Percentiles rank a stretch among this genome's conserved stretches.
Conservation (phyloP, 2,329 filamentous ascomycete species). For the Karstenula rhodostoma region DNA sequence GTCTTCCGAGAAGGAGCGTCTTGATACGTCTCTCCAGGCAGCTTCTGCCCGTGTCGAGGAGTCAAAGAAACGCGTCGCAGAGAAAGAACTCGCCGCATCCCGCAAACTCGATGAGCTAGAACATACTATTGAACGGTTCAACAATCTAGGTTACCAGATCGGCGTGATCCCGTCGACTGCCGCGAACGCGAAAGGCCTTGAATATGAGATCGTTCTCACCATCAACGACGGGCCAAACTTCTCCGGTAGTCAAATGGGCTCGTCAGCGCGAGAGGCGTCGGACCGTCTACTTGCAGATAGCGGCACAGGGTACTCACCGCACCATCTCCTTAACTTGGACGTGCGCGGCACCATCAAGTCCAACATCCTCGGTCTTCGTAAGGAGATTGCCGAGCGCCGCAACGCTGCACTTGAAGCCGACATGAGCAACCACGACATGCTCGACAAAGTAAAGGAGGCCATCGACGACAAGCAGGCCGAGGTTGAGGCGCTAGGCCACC, state of each 20-base stretch:
- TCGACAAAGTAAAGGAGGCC: conserved; percentile 94
- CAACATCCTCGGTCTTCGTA: conserved; percentile 78
- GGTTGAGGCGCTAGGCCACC: conserved; percentile 89
- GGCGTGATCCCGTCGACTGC: conserved; percentile 87
- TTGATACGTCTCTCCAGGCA: conserved; percentile 87
- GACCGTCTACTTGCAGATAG: conserved; percentile 85
- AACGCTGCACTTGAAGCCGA: conserved; percentile 85
- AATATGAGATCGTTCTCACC: conserved; percentile 86
- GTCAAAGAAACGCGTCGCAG: conserved; percentile 79
- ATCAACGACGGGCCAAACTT: conserved; percentile 82
- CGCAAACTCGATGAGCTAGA: conserved; percentile 92
- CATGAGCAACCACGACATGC: conserved; percentile 91
- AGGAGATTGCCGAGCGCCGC: conserved; percentile 90
- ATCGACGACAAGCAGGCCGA: conserved; percentile 95
- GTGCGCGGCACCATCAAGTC: conserved; percentile 83
- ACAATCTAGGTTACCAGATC: conserved; percentile 92
- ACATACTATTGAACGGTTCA: conserved; percentile 86
- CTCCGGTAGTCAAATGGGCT: conserved; percentile 59
- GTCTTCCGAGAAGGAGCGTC: conserved; percentile 90
- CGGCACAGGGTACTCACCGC: conserved; percentile 86
- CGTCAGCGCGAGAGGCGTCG: conserved; percentile 56
- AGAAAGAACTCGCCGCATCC: conserved; percentile 88
- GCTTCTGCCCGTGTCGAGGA: conserved; percentile 82
- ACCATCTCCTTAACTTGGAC: conserved; percentile 88
- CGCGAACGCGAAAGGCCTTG: conserved; percentile 80